Percentiles rank a stretch among this genome's conserved stretches.
Conservation (phyloP, 306 rosid species). For the Biancaea sappan region DNA sequence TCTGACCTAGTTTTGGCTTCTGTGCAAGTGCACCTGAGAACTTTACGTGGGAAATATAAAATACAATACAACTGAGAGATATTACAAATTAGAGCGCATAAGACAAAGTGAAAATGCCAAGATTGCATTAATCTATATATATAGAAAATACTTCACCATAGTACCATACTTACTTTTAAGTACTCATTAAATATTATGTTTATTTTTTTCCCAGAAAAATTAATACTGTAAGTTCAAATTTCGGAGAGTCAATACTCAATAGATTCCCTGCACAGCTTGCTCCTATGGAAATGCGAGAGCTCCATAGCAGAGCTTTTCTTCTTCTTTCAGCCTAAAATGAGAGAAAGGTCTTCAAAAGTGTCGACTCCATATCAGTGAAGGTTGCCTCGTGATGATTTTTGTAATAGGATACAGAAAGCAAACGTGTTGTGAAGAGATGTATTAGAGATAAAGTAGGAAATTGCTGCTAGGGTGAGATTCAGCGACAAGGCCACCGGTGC, state of each 20-base stretch:
- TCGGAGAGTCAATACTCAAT: slow-evolving; percentile 58
- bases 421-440: no score
- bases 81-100: slow-evolving; percentile 39
- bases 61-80: slow-evolving; percentile 13
- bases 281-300: slow-evolving; percentile 31
- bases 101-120: slow-evolving; percentile 54
- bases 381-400: slow-evolving; percentile 8
- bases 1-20: slow-evolving; percentile 41
- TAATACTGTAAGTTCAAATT: slow-evolving; percentile 45
- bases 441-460: background rate
- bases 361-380: slow-evolving; percentile 18
- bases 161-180: slow-evolving; percentile 37
- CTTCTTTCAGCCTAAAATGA: slow-evolving; percentile 25
- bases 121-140: slow-evolving; percentile 29
- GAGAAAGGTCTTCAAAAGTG: slow-evolving; percentile 21
- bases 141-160: slow-evolving; percentile 34
- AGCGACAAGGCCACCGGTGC: slow-evolving; percentile 10
- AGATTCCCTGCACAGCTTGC: slow-evolving; percentile 52
- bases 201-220: slow-evolving; percentile 28
- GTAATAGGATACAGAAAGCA: background rate
- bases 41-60: no score
- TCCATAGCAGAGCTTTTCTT: background rate
- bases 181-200: slow-evolving; percentile 35
- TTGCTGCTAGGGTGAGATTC: slow-evolving; percentile 33
- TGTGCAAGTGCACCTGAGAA: slow-evolving; percentile 37